These are phyloP conservation scores for Trichoderma sp. DNA, from an alignment of 2,329 filamentous ascomycete genomes.

Conservation along the genomic window DNA sequence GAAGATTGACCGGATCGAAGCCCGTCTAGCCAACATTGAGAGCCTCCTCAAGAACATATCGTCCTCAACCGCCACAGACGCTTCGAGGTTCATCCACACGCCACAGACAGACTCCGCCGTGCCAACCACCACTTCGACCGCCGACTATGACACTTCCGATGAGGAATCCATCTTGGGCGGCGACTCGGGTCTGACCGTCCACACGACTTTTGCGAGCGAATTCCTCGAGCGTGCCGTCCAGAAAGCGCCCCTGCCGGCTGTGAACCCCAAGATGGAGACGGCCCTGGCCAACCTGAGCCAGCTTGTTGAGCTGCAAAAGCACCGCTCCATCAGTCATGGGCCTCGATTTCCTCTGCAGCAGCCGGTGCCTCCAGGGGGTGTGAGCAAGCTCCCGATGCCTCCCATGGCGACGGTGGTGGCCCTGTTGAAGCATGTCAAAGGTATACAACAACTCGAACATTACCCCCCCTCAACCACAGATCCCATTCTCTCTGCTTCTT, in stretches of 20 bases:
- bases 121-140: conserved; percentile 38
- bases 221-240: conserved; percentile 58
- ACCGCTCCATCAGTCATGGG: conserved; percentile 45
- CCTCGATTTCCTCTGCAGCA: conserved; percentile 51
- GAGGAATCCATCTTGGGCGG: conserved; percentile 50
- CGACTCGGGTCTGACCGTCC: conserved; percentile 52
- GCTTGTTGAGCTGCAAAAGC: conserved; percentile 55
- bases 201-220: conserved; percentile 57
- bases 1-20: conserved; percentile 55
- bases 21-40: conserved; percentile 50
- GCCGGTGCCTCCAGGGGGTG: conserved; percentile 48
- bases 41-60: conserved; percentile 46
- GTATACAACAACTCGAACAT: conserved; percentile 34
- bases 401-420: conserved; percentile 54
- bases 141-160: conserved; percentile 45
- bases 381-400: conserved; percentile 58
- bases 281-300: conserved; percentile 56
- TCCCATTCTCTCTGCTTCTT: too few relatives aligned
- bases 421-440: conserved; percentile 52
- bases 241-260: conserved; percentile 49
- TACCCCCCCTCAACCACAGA: too few relatives aligned
- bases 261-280: conserved; percentile 55
- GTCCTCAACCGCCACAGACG: conserved; percentile 34
- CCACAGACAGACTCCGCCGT: conserved; percentile 36
- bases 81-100: conserved; percentile 32